phyloP scores from a whole-genome alignment of 2,329 filamentous ascomycete species.

The Exophiala viscosa region DNA sequence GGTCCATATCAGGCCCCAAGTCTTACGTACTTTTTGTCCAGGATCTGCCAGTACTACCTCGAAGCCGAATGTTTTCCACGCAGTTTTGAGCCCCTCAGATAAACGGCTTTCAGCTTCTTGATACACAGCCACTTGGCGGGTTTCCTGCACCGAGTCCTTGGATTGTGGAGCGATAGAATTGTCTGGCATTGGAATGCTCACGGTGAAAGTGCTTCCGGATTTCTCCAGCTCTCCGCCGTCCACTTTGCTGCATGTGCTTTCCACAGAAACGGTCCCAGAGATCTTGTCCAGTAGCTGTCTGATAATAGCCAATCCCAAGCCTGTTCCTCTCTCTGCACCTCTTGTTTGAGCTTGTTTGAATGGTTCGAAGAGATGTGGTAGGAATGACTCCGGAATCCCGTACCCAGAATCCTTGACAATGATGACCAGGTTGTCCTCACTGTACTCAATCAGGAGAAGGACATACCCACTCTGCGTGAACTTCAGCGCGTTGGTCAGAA shows the following conservation, averaged over 20 bases:
- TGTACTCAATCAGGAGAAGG: conserved; percentile 52
- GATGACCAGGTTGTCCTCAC: conserved; percentile 55
- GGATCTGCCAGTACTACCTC: conserved; percentile 21
- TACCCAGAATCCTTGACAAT: conserved; percentile 36
- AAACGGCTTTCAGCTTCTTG: conserved; percentile 17
- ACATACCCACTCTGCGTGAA: conserved; percentile 55
- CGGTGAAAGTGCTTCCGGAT: conserved; percentile 26
- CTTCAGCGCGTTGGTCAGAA: conserved; percentile 35
- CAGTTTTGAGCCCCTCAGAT: conserved; percentile 26
- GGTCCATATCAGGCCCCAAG: conserved; percentile 31
- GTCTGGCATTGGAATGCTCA: conserved; percentile 18
- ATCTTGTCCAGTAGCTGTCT: conserved; percentile 33
- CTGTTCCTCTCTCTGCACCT: conserved; percentile 32
- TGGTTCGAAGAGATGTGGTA: conserved; percentile 65
- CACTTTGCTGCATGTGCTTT: conserved; percentile 28
- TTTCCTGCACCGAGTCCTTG: background rate
- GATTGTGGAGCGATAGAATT: background rate
- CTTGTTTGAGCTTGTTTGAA: conserved; percentile 44
- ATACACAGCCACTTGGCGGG: conserved; percentile 22
- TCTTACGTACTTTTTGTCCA: conserved; percentile 22
- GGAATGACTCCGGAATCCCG: conserved; percentile 48
- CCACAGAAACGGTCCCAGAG: conserved; percentile 31
- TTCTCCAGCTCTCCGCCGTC: conserved; percentile 14
- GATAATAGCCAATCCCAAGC: conserved; percentile 33
- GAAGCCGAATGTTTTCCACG: conserved; percentile 29